phyloP scores from a whole-genome alignment of 441 rosid species.

The Croton setiger region DNA sequence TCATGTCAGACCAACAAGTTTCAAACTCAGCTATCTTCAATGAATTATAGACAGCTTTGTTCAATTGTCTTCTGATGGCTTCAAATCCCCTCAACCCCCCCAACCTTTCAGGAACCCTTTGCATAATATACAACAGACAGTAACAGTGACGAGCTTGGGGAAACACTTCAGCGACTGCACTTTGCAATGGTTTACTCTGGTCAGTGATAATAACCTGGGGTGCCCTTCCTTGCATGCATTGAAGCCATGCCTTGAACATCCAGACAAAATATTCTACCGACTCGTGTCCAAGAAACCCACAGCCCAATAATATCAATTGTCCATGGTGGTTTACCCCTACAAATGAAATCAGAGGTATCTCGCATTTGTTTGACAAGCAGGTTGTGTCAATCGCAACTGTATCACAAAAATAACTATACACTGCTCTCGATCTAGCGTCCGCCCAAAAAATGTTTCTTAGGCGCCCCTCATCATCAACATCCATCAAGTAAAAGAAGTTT shows the following conservation, averaged over 20 bases:
- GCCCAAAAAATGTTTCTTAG: conserved; percentile 50
- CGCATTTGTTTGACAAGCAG: conserved; percentile 41
- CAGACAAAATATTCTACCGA: conserved; percentile 44
- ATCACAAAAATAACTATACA: conserved; percentile 36
- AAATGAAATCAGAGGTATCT: conserved; percentile 42
- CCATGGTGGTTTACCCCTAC: conserved; percentile 56
- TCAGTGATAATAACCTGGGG: conserved; percentile 49
- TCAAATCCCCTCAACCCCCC: conserved; percentile 47
- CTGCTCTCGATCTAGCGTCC: conserved; percentile 42
- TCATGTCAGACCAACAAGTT: conserved; percentile 40
- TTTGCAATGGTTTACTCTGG: conserved; percentile 38
- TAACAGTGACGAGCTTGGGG: conserved; percentile 41
- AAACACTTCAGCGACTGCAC: conserved; percentile 45
- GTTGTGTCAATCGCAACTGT: conserved; percentile 39
- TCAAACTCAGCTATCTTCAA: conserved; percentile 45
- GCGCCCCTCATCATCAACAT: conserved; percentile 36
- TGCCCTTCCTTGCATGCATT: conserved; percentile 41
- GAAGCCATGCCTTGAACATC: conserved; percentile 54
- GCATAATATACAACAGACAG: conserved; percentile 40
- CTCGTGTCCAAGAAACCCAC: conserved; percentile 48
- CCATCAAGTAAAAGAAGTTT: conserved; percentile 53
- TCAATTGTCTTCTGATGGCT: conserved; percentile 33
- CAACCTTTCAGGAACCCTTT: conserved; percentile 47
- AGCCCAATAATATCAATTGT: conserved; percentile 40
- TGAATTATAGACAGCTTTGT: conserved; percentile 38